A percentile compares a stretch with the other conserved stretches of the same genome.
phyloP scores from a whole-genome alignment of 192 early-diverging fungal genomes.

The Piromyces finnis region DNA sequence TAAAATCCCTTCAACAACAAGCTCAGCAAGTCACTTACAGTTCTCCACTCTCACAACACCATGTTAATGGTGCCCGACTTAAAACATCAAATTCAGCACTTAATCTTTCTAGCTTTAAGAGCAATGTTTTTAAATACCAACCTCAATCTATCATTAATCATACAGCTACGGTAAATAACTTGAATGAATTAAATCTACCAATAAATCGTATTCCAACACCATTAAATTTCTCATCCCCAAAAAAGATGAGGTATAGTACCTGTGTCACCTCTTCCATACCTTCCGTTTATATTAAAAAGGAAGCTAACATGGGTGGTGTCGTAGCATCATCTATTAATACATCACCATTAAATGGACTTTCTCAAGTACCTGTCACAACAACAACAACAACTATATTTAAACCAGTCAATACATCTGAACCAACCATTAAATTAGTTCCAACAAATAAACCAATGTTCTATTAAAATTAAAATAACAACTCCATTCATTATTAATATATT shows the following conservation, averaged over 20 bases:
- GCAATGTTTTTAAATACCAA: neutral
- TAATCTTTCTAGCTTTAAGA: neutral
- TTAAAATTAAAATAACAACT: neutral
- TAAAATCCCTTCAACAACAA: neutral
- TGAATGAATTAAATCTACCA: neutral
- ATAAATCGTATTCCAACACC: neutral
- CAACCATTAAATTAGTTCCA: neutral
- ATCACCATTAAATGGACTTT: neutral
- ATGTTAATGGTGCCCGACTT: neutral
- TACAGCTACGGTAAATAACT: neutral
- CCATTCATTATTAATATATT: no score
- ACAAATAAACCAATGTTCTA: neutral
- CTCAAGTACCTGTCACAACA: neutral
- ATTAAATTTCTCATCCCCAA: neutral
- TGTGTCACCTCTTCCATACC: neutral
- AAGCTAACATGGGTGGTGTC: neutral
- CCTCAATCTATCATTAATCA: neutral
- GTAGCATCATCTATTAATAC: neutral
- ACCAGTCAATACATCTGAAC: neutral
- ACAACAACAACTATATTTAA: neutral
- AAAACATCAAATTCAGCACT: neutral
- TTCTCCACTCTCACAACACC: neutral
- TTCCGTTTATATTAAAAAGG: neutral
- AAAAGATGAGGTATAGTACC: neutral
- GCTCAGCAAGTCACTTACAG: neutral